Base-by-base conservation (phyloP, 139 green algal species). In the Closterium sp. region DNA sequence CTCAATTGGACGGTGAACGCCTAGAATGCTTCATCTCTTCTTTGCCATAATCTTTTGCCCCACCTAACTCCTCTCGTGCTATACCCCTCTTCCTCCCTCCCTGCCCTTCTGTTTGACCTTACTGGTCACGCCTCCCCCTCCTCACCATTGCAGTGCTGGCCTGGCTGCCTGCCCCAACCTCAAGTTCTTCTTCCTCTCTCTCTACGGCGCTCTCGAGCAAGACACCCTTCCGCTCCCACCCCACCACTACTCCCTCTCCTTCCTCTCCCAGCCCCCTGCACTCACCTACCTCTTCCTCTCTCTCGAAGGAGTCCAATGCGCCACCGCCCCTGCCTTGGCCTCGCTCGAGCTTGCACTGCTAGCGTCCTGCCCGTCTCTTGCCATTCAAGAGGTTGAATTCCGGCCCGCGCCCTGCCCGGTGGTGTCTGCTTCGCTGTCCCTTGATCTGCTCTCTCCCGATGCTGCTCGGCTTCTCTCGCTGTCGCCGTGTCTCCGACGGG, bases 131-230 rank as follows among this genome's bases (percentile, higher is more conserved):
- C 38, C 13, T 13, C 38, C 38, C 70, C 32, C 42, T 31, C 89
- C 13, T 86, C 24, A 32, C 70, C 89, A 0, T 34, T 29, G 89
- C 62, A 86, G 88, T 90, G 62, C 38, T 90, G 88, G 70, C 88
- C 19, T 90, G 70, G 62, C 70, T 28, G 19, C 88, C 88, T 30
- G 62, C 70, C 88, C 88, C 28, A 89, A 29, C 89, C 89, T 92
- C 24, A 87, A 92, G 89, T 92, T 92, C 45, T 31, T 92, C 89
- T 92, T 86, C 38, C 89, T 92, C 31, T 42, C 89, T 17, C 24
- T 92, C 29, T 86, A 92, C 28, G 29, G 89, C 79, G 42, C 38
- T 17, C 31, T 86, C 2, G 89, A 87, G 1, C 10, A 34, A 91
- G 34, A 89, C 32, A 45, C 79, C 45, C 32, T 92, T 29, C 70